Percentiles rank a stretch among this genome's conserved stretches.
Evolutionary conservation across 805 yeast species (phyloP).

Genomic region (Wickerhamiella sergipiensis): DNA sequence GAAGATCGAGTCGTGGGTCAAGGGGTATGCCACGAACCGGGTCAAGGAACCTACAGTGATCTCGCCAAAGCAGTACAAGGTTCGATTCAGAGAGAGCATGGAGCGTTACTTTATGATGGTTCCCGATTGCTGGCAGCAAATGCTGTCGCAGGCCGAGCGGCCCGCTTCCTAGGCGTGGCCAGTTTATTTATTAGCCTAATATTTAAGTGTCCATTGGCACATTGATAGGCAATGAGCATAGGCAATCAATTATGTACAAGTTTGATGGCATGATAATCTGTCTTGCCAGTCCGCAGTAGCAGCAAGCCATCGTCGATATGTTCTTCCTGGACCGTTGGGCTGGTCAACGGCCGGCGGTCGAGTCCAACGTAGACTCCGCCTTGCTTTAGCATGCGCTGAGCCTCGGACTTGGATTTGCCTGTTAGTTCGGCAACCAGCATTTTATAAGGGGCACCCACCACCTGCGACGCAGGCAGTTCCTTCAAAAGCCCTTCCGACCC

Average conservation of each 20-base stretch:
- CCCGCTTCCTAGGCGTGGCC: neutral
- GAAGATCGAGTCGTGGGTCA: slow-evolving; percentile 96
- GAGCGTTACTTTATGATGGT: slow-evolving; percentile 89
- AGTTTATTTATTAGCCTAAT: neutral
- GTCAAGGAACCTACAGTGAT: slow-evolving; percentile 94
- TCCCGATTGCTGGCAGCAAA: slow-evolving; percentile 45
- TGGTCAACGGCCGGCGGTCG: slow-evolving; percentile 35
- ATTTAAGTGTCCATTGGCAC: too few species aligned
- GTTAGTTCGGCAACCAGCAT: slow-evolving; percentile 35
- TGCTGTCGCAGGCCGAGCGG: neutral
- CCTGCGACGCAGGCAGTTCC: slow-evolving; percentile 24
- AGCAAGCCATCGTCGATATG: slow-evolving; percentile 48
- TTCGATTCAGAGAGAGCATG: slow-evolving; percentile 94
- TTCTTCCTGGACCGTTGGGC: slow-evolving; percentile 34
- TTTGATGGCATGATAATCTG: slow-evolving; percentile 23
- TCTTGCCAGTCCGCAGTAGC: slow-evolving; percentile 60
- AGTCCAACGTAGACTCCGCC: slow-evolving; percentile 71
- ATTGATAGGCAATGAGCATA: too few species aligned
- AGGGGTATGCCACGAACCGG: slow-evolving; percentile 78
- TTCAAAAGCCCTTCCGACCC: slow-evolving; percentile 42
- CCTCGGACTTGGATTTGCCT: slow-evolving; percentile 35
- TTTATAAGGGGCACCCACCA: slow-evolving; percentile 33
- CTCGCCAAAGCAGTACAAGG: slow-evolving; percentile 91
- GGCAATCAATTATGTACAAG: slow-evolving; percentile 8
- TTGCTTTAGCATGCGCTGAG: slow-evolving; percentile 44